phyloP scores from a whole-genome alignment of 164 flowering plant species.

The Stephania japonica region DNA sequence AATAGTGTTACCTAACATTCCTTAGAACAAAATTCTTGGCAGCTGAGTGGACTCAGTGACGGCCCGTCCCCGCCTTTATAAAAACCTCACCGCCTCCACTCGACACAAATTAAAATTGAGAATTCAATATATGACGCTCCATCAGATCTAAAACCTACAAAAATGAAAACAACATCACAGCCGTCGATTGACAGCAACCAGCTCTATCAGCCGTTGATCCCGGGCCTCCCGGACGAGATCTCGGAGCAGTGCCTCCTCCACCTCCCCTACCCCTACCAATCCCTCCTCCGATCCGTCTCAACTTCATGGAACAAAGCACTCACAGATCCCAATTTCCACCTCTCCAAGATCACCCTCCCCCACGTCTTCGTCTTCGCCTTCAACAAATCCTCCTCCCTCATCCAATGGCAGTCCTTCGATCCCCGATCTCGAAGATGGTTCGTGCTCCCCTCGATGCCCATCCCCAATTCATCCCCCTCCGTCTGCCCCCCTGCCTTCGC shows the following conservation, averaged over 20 bases:
- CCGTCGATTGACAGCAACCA: not conserved
- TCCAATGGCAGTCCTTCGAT: constrained; percentile 57
- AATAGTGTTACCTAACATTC: too few relatives aligned
- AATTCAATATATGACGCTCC: too few relatives aligned
- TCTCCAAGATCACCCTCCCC: constrained; percentile 22
- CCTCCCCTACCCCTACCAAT: constrained; percentile 43
- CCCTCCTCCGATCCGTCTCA: constrained; percentile 36
- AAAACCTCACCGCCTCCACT: not conserved
- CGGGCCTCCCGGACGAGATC: constrained; percentile 46
- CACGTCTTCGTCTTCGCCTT: constrained; percentile 37
- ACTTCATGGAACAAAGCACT: constrained; percentile 41
- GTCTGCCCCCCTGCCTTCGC: constrained; percentile 30
- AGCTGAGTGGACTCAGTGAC: too few relatives aligned
- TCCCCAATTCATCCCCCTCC: constrained; percentile 7
- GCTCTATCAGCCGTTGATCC: constrained; percentile 33
- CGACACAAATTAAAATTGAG: too few relatives aligned
- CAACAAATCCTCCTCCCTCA: constrained; percentile 30
- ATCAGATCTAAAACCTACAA: too few relatives aligned
- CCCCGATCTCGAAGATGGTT: constrained; percentile 44
- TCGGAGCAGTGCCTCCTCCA: constrained; percentile 41
- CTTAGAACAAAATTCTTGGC: too few relatives aligned
- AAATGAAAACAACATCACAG: too few relatives aligned
- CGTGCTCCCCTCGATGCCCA: constrained; percentile 44
- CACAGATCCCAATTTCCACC: constrained; percentile 24
- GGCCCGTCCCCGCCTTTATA: not conserved